A percentile compares a stretch with the other conserved stretches of the same genome.
Conservation (phyloP, 1,284 basidiomycete genomes). For the Xerocomus nothofagi region DNA sequence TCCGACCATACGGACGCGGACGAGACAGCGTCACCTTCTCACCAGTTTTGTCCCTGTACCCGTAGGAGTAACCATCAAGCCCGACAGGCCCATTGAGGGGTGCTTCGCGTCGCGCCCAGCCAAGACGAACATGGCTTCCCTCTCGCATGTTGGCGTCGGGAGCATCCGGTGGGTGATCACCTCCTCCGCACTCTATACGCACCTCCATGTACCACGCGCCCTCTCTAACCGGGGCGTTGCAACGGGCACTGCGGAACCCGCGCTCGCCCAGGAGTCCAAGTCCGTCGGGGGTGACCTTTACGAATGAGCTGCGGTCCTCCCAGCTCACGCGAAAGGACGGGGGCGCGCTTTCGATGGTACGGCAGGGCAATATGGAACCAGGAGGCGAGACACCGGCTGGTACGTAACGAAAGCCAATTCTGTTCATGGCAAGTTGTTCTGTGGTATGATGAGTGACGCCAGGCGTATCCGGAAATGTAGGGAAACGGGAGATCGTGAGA, state of each 20-base stretch:
- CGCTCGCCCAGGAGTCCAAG: conserved; percentile 78
- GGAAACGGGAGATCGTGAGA: conserved; percentile 69
- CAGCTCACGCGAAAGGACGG: conserved; percentile 70
- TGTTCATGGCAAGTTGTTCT: conserved; percentile 70
- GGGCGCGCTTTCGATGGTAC: conserved; percentile 79
- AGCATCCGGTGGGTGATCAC: conserved; percentile 46
- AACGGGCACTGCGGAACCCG: conserved; percentile 88
- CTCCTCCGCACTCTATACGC: conserved; percentile 74
- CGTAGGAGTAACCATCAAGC: conserved; percentile 93
- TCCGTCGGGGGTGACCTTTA: conserved; percentile 83
- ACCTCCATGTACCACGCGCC: conserved; percentile 97
- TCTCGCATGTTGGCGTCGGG: conserved; percentile 50
- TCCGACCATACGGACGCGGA: conserved; percentile 72
- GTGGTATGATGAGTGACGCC: conserved; percentile 60
- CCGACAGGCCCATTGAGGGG: conserved; percentile 92
- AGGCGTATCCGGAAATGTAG: conserved; percentile 58
- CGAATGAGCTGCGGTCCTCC: conserved; percentile 82
- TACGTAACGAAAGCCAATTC: conserved; percentile 76
- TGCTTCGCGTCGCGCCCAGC: conserved; percentile 91
- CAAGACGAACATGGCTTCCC: conserved; percentile 86
- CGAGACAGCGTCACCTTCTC: conserved; percentile 88
- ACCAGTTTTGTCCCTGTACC: conserved; percentile 86
- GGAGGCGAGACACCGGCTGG: conserved; percentile 74
- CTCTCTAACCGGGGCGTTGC: conserved; percentile 86
- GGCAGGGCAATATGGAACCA: conserved; percentile 60